Evolutionary conservation across 1,284 basidiomycete species (phyloP), one percentile per base, ranked within the genome.

Genomic region (Tilletia indica): DNA sequence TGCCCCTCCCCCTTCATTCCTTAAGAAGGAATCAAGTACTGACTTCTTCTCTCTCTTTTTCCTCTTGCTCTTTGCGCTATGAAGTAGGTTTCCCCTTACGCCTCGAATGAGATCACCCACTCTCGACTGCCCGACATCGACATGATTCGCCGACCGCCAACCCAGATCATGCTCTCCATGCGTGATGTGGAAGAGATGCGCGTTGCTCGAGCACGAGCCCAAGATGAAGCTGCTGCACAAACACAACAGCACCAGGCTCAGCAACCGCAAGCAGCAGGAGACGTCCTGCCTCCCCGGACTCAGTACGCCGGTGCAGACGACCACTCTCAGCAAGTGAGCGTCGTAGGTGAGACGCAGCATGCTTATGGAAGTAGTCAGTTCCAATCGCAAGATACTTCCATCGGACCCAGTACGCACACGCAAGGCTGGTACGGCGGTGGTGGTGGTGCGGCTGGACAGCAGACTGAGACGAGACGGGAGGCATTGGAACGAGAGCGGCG

Each of bases 121-220:
- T 12, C 8, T 34, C 34, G 56, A 58, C 12, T 58, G 42, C 25
- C 56, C 14, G 31, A 34, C 8, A 64, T 64, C 14, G 31, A 34
- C 8, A 64, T 64, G 61, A 64, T 64, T 39, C 61, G 61, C 21
- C 61, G 61, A 16, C 61, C 61, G 19, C 61, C 61, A 6, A 64
- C 61, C 3, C 61, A 64, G 61, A 36, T 64, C 38, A 11, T 39
- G 12, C 36, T 64, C 34, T 64, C 61, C 4, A 16, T 42, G 34
- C 9, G 34, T 19, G 61, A 64, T 14, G 61, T 64, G 16, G 61
- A 64, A 9, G 61, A 64, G 36, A 64, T 64, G 61, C 31, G 61
- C 12, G 61, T n/a, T 4, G 36, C 36, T 16, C 31, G 61, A 34
- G 36, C 61, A 38, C 34, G 38, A 42, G 61, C 61, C 36, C 61